These are phyloP conservation scores for Hyaloperonospora arabidopsidis DNA, from an alignment of 352 stramenopile genomes.

Conservation along the genomic window DNA sequence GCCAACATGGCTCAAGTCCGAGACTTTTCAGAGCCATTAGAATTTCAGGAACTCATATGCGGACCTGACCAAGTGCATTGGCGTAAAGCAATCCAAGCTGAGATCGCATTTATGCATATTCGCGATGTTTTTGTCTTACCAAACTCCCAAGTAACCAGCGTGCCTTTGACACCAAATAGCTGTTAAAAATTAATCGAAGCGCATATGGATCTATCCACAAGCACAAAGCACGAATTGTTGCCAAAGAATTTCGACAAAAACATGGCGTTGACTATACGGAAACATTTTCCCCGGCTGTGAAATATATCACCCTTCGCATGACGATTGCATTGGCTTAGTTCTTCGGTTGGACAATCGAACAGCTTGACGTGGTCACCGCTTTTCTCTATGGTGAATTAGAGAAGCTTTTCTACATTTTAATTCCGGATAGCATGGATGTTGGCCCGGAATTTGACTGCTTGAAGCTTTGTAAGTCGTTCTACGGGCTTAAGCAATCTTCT, in stretches of 20 bases:
- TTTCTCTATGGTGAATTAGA: too few species aligned
- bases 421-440: too few species aligned
- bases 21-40: too few species aligned
- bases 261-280: too few species aligned
- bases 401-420: too few species aligned
- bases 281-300: too few species aligned
- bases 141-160: background rate
- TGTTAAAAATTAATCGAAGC: background rate
- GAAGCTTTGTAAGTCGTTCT: background rate
- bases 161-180: background rate
- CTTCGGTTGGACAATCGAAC: background rate
- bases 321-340: background rate
- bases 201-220: background rate
- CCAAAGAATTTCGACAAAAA: too few species aligned
- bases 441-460: too few species aligned
- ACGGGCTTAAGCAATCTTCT: background rate
- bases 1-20: background rate
- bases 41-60: background rate
- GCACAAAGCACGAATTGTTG: too few species aligned
- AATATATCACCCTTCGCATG: background rate
- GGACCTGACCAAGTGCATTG: background rate
- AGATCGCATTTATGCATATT: too few species aligned
- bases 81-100: too few species aligned
- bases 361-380: background rate
- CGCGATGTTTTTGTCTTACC: background rate